Base-by-base conservation (phyloP, 768 basidiomycete genomes). In the Dictyophora rubrovolvata region DNA sequence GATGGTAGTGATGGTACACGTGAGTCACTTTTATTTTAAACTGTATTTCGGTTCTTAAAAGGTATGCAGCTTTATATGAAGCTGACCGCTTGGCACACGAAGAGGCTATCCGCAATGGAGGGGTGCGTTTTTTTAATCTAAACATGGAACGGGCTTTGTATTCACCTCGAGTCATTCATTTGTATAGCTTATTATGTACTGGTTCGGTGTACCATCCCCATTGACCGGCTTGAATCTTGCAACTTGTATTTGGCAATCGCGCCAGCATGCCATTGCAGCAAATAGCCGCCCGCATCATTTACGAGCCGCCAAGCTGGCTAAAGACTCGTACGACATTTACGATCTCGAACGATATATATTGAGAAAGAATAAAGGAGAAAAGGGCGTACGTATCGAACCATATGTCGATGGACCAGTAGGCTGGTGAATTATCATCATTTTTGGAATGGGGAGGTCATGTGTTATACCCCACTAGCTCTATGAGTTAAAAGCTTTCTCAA, bases 211-310 rank as follows among this genome's bases (percentile, higher is more conserved):
- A 33, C 93, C 93, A 1, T 74, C 89, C 64, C 78, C 78, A 53
- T 69, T 75, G 37, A 87, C 88, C 0, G 85, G 92, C 1, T 75
- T 88, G 72, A 97, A 97, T 70, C 81, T 96, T 56, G 93, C 94
- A 8, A 96, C 93, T 17, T 97, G 94, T 73, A 86, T 98, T 47
- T 98, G 95, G 94, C 85, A 88, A 72, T 90, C 87, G 47, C 84
- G 93, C 6, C 79, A 79, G 63, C 87, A 93, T 61, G 95, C 94
- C 4, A 72, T 84, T 23, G 84, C 83, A 3, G 93, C 93, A 0
- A 91, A 83, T 63, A 80, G 83, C 0, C 79, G 85, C 6, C 91
- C 90, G 14, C 78, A 86, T 59, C 95, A 97, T 66, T 78, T 86
- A 57, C 77, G 77, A 42, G 95, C 94, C 1, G 91, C 91, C 84